phyloP scores from a whole-genome alignment of 2,329 filamentous ascomycete genomes.

The Penicillium freii region DNA sequence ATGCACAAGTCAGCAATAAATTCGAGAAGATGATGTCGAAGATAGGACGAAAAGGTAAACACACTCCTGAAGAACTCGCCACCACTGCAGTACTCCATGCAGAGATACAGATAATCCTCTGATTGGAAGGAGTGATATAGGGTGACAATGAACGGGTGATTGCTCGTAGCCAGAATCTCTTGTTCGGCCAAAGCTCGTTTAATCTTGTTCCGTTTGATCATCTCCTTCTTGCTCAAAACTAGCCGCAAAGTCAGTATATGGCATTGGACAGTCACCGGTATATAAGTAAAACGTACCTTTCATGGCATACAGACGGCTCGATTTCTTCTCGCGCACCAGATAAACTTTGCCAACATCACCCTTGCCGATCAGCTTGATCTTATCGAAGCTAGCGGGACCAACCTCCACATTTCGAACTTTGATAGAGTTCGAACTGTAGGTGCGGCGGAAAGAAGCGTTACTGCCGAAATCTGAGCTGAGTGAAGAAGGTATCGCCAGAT shows the following conservation, averaged over 20 bases:
- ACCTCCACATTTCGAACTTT: conserved; percentile 98
- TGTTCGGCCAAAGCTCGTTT: conserved; percentile 96
- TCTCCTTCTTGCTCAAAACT: conserved; percentile 99
- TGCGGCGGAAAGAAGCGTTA: conserved; percentile 78
- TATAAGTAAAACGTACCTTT: conserved; percentile 65
- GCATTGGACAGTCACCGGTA: background rate
- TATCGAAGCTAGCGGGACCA: conserved; percentile 92
- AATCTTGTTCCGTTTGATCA: conserved; percentile 99
- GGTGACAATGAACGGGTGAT: conserved; percentile 98
- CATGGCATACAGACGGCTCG: conserved; percentile 92
- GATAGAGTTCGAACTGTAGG: conserved; percentile 98
- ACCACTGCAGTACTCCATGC: conserved; percentile 99
- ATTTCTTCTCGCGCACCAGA: conserved; percentile 96
- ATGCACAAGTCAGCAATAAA: conserved; percentile 8
- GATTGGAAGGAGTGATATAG: conserved; percentile 99
- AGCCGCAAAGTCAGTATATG: conserved; percentile 39
- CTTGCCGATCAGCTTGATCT: conserved; percentile 99
- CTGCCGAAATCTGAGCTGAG: conserved; percentile 57
- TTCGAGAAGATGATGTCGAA: background rate
- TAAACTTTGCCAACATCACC: conserved; percentile 99
- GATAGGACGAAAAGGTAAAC: conserved; percentile 10
- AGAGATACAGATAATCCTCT: conserved; percentile 97
- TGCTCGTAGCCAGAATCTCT: conserved; percentile 96
- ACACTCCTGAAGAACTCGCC: conserved; percentile 88
- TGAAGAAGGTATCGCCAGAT: conserved; percentile 34